Base-by-base conservation (phyloP, 1,284 basidiomycete species). In the Xerocomus cyaneibrunnescens region DNA sequence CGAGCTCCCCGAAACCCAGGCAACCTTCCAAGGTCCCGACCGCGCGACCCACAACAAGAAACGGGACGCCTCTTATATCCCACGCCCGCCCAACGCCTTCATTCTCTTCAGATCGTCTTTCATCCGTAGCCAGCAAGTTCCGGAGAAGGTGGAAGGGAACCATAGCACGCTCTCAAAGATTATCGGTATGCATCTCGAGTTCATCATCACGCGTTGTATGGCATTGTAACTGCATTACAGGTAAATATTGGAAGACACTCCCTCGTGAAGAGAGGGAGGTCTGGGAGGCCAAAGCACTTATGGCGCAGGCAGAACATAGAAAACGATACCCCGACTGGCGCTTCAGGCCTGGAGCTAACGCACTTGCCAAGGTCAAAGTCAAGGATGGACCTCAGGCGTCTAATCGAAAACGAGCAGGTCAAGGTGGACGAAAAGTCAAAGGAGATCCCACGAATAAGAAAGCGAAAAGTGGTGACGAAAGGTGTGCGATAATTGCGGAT, bases 41-140 rank as follows among this genome's bases (percentile, higher is more conserved):
- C 70, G 70, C 34, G 56, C 62, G 23, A 71, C 68, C 46, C 76
- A 77, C 57, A 66, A 66, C 54, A 77, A 75, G 68, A 78, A 77
- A 58, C 72, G 75, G 41, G 77, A 78, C 55, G 73, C 75, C 41
- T 74, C 72, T 21, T 86, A 95, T 70, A 92, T 95, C 67, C 92
- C 94, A 42, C 84, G 94, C 30, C 94, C 94, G 0, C 88, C 92
- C 28, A 97, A 97, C 71, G 93, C 94, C 42, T 97, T 96, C 74
- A 96, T 97, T 62, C 84, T 97, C 68, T 97, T 94, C 73, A 83
- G 94, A 55, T 91, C 90, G 30, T 89, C 92, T 47, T 93, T 94
- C 66, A 92, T 94, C 62, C 79, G 83, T 41, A 82, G 83, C 50
- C 83, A 87, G 62, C 78, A 87, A 55, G 85, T 93, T 34, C 86